Evolutionary conservation across 1,284 basidiomycete genomes (phyloP).

Genomic region (Cutaneotrichosporon sp.): DNA sequence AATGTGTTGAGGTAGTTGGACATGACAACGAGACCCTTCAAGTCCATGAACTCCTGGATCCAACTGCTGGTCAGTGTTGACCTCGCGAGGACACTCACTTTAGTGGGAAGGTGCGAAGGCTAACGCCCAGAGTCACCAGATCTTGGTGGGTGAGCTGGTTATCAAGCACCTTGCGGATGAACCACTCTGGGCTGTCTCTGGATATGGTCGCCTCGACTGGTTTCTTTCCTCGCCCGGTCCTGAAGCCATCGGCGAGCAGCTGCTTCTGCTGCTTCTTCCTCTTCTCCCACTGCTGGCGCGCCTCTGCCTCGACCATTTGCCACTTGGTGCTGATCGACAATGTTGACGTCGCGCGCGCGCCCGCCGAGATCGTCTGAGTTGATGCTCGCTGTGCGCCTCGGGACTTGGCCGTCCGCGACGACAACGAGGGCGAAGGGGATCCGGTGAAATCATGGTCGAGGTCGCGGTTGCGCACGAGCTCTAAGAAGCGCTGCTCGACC

Average conservation of each 20-base stretch:
- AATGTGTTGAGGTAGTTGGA: slow-evolving; percentile 72
- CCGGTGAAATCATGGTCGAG: slow-evolving; percentile 50
- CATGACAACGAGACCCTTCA: slow-evolving; percentile 81
- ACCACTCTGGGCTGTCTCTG: slow-evolving; percentile 72
- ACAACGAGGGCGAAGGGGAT: slow-evolving; percentile 35
- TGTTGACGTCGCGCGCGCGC: slow-evolving; percentile 42
- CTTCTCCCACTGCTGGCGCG: slow-evolving; percentile 71
- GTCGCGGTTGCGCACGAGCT: slow-evolving; percentile 68
- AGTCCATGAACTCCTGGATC: slow-evolving; percentile 74
- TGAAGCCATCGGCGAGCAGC: slow-evolving; percentile 56
- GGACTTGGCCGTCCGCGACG: slow-evolving; percentile 24
- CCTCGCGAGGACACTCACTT: slow-evolving; percentile 59
- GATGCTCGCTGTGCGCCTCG: slow-evolving; percentile 13
- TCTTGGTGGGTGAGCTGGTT: slow-evolving; percentile 41
- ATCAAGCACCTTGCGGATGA: slow-evolving; percentile 42
- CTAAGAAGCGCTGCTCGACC: slow-evolving; percentile 75
- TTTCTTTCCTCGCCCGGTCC: slow-evolving; percentile 56
- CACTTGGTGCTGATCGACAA: slow-evolving; percentile 85
- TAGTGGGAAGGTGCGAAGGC: slow-evolving; percentile 73
- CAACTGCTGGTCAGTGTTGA: slow-evolving; percentile 60
- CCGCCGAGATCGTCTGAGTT: slow-evolving; percentile 24
- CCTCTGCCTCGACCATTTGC: slow-evolving; percentile 83
- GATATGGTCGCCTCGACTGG: slow-evolving; percentile 42
- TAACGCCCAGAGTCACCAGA: slow-evolving; percentile 39
- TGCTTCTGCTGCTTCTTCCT: slow-evolving; percentile 62